These are phyloP conservation scores for Wallacemonas sp. DNA, from an alignment of 208 protist genomes.

Conservation along the genomic window DNA sequence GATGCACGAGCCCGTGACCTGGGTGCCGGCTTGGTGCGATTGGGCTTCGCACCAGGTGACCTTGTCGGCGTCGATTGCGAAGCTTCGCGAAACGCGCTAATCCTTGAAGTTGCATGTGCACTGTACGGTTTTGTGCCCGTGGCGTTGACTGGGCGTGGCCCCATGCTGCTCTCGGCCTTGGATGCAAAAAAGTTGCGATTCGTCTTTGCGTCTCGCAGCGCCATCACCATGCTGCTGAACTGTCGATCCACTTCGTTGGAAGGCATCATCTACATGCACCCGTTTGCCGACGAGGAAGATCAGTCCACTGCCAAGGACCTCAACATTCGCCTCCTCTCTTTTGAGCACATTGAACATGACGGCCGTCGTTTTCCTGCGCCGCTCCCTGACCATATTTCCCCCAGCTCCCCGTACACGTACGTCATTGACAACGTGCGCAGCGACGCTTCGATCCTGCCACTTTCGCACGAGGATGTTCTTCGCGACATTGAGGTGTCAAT, in stretches of 20 bases:
- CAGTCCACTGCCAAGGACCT: conserved; percentile 66
- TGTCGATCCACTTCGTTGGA: conserved; percentile 80
- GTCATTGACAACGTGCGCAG: conserved; percentile 61
- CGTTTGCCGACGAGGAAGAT: conserved; percentile 57
- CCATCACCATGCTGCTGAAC: conserved; percentile 63
- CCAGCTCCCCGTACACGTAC: conserved; percentile 53
- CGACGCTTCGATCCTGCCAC: conserved; percentile 32
- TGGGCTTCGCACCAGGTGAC: conserved; percentile 67
- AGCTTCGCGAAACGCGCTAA: conserved; percentile 43
- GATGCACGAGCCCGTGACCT: conserved; percentile 69
- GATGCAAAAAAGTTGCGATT: conserved; percentile 74
- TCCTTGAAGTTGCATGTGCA: conserved; percentile 76
- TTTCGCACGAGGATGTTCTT: conserved; percentile 69
- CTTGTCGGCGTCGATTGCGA: conserved; percentile 79
- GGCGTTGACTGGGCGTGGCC: conserved; percentile 60
- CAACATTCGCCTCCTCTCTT: conserved; percentile 74
- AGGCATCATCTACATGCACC: conserved; percentile 68
- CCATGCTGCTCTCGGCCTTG: conserved; percentile 57
- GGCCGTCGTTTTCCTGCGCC: conserved; percentile 37
- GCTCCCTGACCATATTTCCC: conserved; percentile 10
- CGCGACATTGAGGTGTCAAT: conserved; percentile 64
- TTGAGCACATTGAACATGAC: conserved; percentile 58
- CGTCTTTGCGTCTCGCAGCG: conserved; percentile 61
- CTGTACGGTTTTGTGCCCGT: conserved; percentile 73
- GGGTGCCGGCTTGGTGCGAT: conserved; percentile 55